Evolutionary conservation across 169 alveolate species (phyloP), one percentile per base, ranked within the genome.

Genomic region (Eimeria sp.): DNA sequence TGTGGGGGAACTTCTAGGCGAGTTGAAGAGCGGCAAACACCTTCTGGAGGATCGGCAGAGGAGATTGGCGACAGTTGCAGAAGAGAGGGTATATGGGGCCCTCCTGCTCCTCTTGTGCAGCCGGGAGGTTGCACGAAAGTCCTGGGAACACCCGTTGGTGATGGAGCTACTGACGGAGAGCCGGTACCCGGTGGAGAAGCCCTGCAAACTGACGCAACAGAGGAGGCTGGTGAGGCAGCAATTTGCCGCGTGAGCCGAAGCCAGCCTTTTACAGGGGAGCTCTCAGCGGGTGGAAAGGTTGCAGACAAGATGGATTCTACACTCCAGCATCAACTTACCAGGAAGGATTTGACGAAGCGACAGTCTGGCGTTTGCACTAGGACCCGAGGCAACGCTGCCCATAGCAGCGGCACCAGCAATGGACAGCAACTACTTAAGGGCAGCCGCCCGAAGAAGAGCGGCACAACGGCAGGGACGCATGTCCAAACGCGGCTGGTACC

Each of bases 401-500:
- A 52, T 33, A 64, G 85, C 66, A 43, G 85, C 64, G 43, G 83
- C 94, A 87, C 60, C 82, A 87, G 83, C 66, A 66, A 23, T 46
- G 83, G 83, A 27, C 94, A 87, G 66, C 94, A 49, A 30, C 43
- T 40, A n/a, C 20, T 87, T 6, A 87, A 87, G 94, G 68, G 68
- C 64, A 87, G n/a, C 64, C 94, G 94, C 58, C 68, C 94, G 52
- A 87, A 87, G 82, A 87, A 66, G 83, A 43, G 94, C 94, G 66
- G 76, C 83, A 43, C 83, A 33, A 27, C 94, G 64, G 52, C 83
- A 46, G 94, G 94, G 62, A 20, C 80, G 40, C 82, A 87, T 6
- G 46, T 83, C 49, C 94, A 87, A 56, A 64, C 94, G 58, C 88
- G 94, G 54, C 96, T 85, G 43, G 96, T 94, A 52, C 91, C 83